Conservation (phyloP, 495 filamentous ascomycete species). For the Penicillium daleae region DNA sequence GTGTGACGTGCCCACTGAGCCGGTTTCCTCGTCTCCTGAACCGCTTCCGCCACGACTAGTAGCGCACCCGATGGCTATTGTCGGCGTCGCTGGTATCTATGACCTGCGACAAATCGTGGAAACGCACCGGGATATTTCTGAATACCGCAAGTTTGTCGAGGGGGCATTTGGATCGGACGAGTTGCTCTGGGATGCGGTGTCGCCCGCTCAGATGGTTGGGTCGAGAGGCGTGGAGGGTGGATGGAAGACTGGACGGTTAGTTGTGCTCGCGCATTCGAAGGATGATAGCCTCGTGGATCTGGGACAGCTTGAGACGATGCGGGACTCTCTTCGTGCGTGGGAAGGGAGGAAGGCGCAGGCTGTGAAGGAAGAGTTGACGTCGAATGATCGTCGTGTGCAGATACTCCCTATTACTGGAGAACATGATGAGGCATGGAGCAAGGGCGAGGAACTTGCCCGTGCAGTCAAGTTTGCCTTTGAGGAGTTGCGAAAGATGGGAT, state of each 20-base stretch:
- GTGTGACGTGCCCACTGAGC: conserved; percentile 9
- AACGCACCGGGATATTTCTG: conserved; percentile 44
- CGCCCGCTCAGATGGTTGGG: conserved; percentile 49
- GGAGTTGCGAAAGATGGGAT: conserved; percentile 35
- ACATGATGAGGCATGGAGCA: conserved; percentile 66
- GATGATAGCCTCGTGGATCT: conserved; percentile 64
- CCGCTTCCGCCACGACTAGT: conserved; percentile 27
- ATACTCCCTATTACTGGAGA: conserved; percentile 52
- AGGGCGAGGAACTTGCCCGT: conserved; percentile 54
- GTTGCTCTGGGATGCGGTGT: conserved; percentile 53
- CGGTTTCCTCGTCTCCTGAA: conserved; percentile 24
- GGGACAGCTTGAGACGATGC: conserved; percentile 57
- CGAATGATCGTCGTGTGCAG: conserved; percentile 51
- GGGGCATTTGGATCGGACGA: conserved; percentile 66
- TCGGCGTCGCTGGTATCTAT: conserved; percentile 70
- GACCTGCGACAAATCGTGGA: conserved; percentile 60
- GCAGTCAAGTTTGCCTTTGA: conserved; percentile 39
- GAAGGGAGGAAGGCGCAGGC: conserved; percentile 27
- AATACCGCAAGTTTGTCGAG: conserved; percentile 62
- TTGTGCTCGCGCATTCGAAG: conserved; percentile 61
- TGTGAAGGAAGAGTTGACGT: conserved; percentile 38
- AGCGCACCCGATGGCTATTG: conserved; percentile 50
- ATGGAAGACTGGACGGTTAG: conserved; percentile 49
- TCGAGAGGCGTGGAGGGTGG: conserved; percentile 39
- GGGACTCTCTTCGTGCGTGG: conserved; percentile 37